Evolutionary conservation across 192 early-diverging fungal species (phyloP), one percentile per base, ranked within the genome.

Genomic region (Geranomyces michiganensis): DNA sequence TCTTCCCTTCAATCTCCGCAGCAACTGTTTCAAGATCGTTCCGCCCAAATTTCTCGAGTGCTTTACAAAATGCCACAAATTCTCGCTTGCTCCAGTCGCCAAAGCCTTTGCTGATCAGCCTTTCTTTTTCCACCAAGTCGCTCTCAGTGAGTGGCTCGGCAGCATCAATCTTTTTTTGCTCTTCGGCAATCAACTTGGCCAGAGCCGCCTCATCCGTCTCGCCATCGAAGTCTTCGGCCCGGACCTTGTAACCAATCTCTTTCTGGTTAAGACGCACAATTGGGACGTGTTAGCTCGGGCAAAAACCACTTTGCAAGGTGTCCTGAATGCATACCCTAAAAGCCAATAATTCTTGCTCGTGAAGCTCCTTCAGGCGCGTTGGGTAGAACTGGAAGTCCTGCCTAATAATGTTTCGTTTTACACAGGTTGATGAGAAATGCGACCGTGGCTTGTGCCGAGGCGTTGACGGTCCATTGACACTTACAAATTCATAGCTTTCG

Each of bases 361-460:
- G 84, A 17, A 98, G 84, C 51, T 91, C 89, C 19, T 85, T 75
- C 17, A 98, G 79, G 22, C 92, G 85, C 26, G 82, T 76, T 41
- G 93, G 91, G 68, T 88, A 96, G 79, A 99, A 99, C 79, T 99
- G 97, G 76, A 93, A 95, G 75, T 99, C 96, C 33, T 90, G 82
- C 21, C 86, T 90, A 68, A 15, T 43, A 68, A 70, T n/a, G 30
- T 29, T 62, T 56, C 17, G n/a, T 51, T 22, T 22, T 51, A n/a
- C 22, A n/a, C 48, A 1, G 1, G 0, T 22, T 0, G 22, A 51
- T 51, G 22, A n/a, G n/a, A n/a, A n/a, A n/a, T n/a, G n/a, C n/a
- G n/a, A n/a, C n/a, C n/a, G n/a, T n/a, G n/a, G 53, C 22, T 14
- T 8, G 3, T 55, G 27, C 53, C n/a, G 47, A 15, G n/a, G 47